Conservation (phyloP, 352 stramenopile species). For the Pythium coloratum region DNA sequence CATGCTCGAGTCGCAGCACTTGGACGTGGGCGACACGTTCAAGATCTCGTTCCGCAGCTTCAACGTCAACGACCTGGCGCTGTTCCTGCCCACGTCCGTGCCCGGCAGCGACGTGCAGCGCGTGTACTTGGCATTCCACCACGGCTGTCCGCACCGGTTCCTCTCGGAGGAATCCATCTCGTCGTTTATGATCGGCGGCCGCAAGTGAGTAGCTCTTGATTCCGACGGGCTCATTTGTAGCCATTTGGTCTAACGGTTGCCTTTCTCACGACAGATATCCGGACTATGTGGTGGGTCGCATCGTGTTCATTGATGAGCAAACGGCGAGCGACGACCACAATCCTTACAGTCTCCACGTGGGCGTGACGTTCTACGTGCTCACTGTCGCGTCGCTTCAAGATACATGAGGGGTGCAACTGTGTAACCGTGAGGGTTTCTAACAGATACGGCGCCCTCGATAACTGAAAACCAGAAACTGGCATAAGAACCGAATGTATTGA, state of each 20-base stretch:
- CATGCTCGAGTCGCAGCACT: conserved; percentile 57
- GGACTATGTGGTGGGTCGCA: conserved; percentile 85
- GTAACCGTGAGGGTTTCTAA: not conserved
- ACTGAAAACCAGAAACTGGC: not conserved
- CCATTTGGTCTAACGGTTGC: not conserved
- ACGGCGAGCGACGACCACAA: conserved; percentile 79
- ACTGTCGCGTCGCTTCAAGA: conserved; percentile 84
- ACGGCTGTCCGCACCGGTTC: conserved; percentile 84
- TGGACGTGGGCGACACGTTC: conserved; percentile 57
- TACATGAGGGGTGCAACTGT: conserved; percentile 38
- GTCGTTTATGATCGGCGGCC: conserved; percentile 82
- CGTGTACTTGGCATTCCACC: conserved; percentile 86
- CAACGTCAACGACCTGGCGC: conserved; percentile 74
- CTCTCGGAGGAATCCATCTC: conserved; percentile 88
- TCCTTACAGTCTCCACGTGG: conserved; percentile 72
- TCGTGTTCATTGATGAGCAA: conserved; percentile 88
- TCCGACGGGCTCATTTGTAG: too few relatives aligned
- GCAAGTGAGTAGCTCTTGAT: conserved; percentile 44
- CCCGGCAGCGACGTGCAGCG: conserved; percentile 71
- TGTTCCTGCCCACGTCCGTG: conserved; percentile 84
- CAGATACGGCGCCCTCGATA: not conserved
- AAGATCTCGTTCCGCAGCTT: conserved; percentile 90
- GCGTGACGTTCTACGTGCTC: conserved; percentile 86
- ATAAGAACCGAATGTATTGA: not conserved
- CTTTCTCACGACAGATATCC: conserved; percentile 55